A percentile compares a stretch with the other conserved stretches of the same genome.
phyloP scores from a whole-genome alignment of 2,329 filamentous ascomycete species.

The Talaromyces sp. region DNA sequence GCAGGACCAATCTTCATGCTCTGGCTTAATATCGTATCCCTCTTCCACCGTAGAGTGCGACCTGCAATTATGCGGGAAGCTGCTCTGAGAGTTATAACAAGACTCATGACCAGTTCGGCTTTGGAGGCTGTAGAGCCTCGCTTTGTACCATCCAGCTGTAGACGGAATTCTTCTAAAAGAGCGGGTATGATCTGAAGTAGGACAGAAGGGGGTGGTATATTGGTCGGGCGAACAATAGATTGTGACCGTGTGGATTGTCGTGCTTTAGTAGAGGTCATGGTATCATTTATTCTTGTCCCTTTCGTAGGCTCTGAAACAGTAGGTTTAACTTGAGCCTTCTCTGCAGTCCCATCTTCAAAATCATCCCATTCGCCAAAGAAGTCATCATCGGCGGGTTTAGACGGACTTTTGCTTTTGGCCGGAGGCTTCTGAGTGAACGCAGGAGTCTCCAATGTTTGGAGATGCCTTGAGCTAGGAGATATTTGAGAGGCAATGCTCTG shows the following conservation, averaged over 20 bases:
- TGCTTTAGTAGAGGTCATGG: constrained; percentile 4
- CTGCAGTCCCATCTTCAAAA: constrained; percentile 39
- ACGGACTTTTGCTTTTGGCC: constrained; percentile 23
- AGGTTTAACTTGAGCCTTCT: not conserved
- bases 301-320: not conserved
- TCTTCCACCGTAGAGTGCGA: constrained; percentile 83
- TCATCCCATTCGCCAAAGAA: constrained; percentile 56
- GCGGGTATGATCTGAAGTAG: constrained; percentile 74
- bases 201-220: constrained; percentile 83
- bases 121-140: constrained; percentile 51
- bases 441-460: constrained; percentile 23
- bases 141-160: constrained; percentile 64
- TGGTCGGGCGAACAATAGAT: constrained; percentile 64
- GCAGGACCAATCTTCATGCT: constrained; percentile 82
- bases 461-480: constrained; percentile 9
- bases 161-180: constrained; percentile 65
- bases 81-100: constrained; percentile 48
- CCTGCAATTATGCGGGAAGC: constrained; percentile 81
- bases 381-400: constrained; percentile 32
- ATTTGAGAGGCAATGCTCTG: constrained; percentile 3
- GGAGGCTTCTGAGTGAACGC: constrained; percentile 24
- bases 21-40: constrained; percentile 79
- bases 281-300: not conserved
- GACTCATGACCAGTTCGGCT: constrained; percentile 25
- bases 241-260: constrained; percentile 5